Base-by-base conservation (phyloP, 495 filamentous ascomycete genomes). In the Chaetomidium leptoderma region DNA sequence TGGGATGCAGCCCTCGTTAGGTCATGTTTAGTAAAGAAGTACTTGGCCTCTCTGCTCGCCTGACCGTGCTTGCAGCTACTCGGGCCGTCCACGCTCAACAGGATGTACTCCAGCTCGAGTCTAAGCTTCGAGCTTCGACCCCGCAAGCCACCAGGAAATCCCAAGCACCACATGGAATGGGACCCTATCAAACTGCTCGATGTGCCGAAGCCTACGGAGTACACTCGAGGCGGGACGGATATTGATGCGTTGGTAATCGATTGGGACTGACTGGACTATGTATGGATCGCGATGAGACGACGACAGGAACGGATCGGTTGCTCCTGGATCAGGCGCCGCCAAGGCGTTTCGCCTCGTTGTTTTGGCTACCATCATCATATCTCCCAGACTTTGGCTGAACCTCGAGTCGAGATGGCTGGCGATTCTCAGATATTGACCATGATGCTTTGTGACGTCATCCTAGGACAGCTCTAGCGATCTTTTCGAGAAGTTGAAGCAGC, bases 391-490 rank as follows among this genome's bases (percentile, higher is more conserved):
- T n/a, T n/a, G n/a, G n/a, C n/a, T n/a, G n/a, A n/a, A n/a, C n/a
- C n/a, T n/a, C n/a, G n/a, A n/a, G n/a, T n/a, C n/a, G n/a, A n/a
- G n/a, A n/a, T n/a, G n/a, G n/a, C n/a, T 3, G 1, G 39, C 17
- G 13, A 21, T 9, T 42, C 26, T n/a, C n/a, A n/a, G 44, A 30
- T 14, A 17, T 23, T 19, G 42, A 44, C 16, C 6, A 33, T 49
- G 27, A 29, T 45, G 4, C 6, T 29, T 10, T n/a, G 47, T 51
- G 47, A 51, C 47, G 47, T 51, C 47, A 51, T 51, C 32, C 1
- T 3, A n/a, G 42, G 14, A 29, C 13, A 13, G 19, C 9, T 21
- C 2, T 24, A 10, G 40, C 21, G 40, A 44, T 23, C 13, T 11
- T 44, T 10, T 4, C 3, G 21, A 13, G 3, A 14, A 45, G 23